These are phyloP conservation scores for Prunus padus DNA, from an alignment of 306 rosid species.

Conservation along the genomic window DNA sequence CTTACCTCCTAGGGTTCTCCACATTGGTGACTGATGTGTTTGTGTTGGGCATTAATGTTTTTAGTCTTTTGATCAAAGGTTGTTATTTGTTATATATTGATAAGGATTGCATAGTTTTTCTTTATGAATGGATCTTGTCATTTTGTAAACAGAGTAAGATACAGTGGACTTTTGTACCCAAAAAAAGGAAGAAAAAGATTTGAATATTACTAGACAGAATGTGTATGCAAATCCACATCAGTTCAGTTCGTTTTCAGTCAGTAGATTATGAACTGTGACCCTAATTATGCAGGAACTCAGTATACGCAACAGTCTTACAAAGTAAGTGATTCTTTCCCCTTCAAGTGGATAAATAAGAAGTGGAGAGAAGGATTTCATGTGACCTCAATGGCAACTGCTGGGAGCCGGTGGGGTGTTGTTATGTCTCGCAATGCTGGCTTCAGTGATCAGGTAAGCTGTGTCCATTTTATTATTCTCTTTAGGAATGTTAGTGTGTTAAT, in stretches of 20 bases:
- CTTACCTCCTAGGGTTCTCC: no score
- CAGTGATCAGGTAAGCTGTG: constrained; percentile 72
- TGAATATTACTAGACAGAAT: not conserved
- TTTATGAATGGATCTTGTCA: not conserved
- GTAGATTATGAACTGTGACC: not conserved
- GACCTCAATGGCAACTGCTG: constrained; percentile 98
- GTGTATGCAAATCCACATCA: not conserved
- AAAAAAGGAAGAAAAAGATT: no score
- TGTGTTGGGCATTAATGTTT: not conserved
- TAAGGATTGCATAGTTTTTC: not conserved
- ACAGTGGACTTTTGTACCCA: no score
- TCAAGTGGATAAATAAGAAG: constrained; percentile 96
- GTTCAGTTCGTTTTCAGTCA: not conserved
- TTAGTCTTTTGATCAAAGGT: not conserved
- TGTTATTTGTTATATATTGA: no score
- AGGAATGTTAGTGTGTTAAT: not conserved
- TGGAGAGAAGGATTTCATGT: constrained; percentile 99
- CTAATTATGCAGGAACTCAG: constrained; percentile 61
- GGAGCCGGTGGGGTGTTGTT: constrained; percentile 93
- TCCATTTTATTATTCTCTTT: not conserved
- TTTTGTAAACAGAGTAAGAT: not conserved
- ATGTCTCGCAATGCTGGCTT: constrained; percentile 98
- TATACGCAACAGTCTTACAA: constrained; percentile 96
- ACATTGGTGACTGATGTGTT: not conserved
- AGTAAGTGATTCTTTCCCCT: constrained; percentile 98